These are phyloP conservation scores for Phoenix roebelenii DNA, from an alignment of 176 grass and related monocot genomes.

Conservation along the genomic window DNA sequence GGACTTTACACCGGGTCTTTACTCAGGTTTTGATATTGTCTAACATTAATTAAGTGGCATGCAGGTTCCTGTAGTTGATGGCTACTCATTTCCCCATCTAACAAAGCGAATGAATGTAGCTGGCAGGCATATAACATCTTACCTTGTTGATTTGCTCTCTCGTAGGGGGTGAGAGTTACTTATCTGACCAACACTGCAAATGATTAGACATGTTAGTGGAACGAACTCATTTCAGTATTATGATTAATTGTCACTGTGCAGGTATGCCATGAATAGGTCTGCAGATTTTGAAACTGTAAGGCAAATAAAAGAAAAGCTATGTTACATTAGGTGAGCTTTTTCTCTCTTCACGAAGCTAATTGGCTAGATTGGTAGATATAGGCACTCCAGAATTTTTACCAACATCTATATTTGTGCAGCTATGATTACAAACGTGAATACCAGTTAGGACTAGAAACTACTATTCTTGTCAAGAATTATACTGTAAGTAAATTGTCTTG, in stretches of 20 bases:
- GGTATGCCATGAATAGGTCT: conserved; percentile 96
- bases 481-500: conserved; percentile 48
- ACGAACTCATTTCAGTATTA: conserved; percentile 15
- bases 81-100: conserved; percentile 88
- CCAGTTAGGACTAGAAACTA: conserved; percentile 89
- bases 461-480: conserved; percentile 98
- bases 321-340: conserved; percentile 65
- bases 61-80: conserved; percentile 97
- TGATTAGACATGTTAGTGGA: conserved; percentile 14
- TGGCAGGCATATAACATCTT: conserved; percentile 97
- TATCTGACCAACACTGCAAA: conserved; percentile 12
- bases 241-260: conserved; percentile 12
- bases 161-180: conserved; percentile 71
- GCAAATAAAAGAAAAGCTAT: conserved; percentile 95
- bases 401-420: conserved; percentile 22
- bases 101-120: conserved; percentile 99
- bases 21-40: neutral
- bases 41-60: conserved; percentile 9
- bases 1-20: neutral
- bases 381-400: too few species aligned
- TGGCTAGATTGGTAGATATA: too few species aligned
- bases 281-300: conserved; percentile 93
- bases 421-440: conserved; percentile 98
- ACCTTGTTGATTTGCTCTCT: conserved; percentile 91
- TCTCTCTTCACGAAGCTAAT: neutral